Conservation (phyloP, 2,329 filamentous ascomycete species). For the Cucurbitaria berberidis region DNA sequence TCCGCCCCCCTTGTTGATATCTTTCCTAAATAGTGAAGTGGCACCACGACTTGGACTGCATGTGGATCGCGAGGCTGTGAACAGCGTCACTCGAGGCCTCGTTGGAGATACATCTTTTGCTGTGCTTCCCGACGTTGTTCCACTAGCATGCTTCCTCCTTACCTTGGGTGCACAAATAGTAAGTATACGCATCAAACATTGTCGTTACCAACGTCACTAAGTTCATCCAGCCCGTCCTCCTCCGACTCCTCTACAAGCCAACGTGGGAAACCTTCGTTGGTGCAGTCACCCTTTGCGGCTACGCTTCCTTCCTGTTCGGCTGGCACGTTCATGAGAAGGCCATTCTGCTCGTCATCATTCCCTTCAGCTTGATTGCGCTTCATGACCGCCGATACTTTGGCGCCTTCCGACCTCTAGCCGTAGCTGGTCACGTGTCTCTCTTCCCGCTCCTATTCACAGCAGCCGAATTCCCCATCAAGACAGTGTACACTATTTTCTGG, state of each 20-base stretch:
- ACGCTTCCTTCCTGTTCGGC: slow-evolving; percentile 94
- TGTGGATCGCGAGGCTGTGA: slow-evolving; percentile 75
- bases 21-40: slow-evolving; percentile 59
- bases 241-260: slow-evolving; percentile 80
- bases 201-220: slow-evolving; percentile 14
- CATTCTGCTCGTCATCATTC: slow-evolving; percentile 90
- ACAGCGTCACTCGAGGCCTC: slow-evolving; percentile 89
- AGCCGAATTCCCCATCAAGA: slow-evolving; percentile 93
- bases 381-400: slow-evolving; percentile 88
- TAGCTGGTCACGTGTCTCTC: slow-evolving; percentile 92
- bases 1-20: not conserved
- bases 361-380: slow-evolving; percentile 90
- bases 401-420: slow-evolving; percentile 88
- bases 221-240: slow-evolving; percentile 57
- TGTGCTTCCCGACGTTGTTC: slow-evolving; percentile 84
- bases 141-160: slow-evolving; percentile 78
- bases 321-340: slow-evolving; percentile 99
- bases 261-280: slow-evolving; percentile 91
- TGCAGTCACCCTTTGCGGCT: slow-evolving; percentile 89
- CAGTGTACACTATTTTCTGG: slow-evolving; percentile 91
- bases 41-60: slow-evolving; percentile 79
- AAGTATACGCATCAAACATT: slow-evolving; percentile 29
- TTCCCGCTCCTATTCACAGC: slow-evolving; percentile 93
- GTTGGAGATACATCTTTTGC: slow-evolving; percentile 95
- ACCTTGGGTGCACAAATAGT: slow-evolving; percentile 82